These are phyloP conservation scores for Lepraria neglecta DNA, from an alignment of 495 filamentous ascomycete species.

Conservation along the genomic window DNA sequence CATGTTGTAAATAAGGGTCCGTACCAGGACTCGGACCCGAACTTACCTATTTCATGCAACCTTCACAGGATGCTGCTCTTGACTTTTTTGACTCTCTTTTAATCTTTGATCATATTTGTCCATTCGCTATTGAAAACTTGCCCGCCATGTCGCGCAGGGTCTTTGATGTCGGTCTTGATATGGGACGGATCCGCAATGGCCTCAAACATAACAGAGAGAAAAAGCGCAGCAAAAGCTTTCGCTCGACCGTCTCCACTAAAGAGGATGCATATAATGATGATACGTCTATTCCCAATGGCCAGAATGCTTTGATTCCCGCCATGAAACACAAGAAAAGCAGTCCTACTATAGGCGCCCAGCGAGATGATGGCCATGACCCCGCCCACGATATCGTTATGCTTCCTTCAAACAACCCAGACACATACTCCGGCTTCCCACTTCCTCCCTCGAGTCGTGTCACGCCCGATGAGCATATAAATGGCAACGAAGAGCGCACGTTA, in stretches of 20 bases:
- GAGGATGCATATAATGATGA: conserved; percentile 4
- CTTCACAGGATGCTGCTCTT: conserved; percentile 27
- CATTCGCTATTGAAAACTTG: conserved; percentile 21
- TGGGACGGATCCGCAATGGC: conserved; percentile 25
- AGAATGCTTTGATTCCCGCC: conserved; percentile 19
- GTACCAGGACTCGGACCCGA: neutral
- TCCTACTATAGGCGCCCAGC: conserved; percentile 9
- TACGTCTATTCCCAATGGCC: conserved; percentile 10
- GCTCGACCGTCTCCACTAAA: conserved; percentile 10
- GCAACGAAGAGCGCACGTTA: conserved; percentile 8
- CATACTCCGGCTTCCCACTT: conserved; percentile 1
- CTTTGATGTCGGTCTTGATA: conserved; percentile 30
- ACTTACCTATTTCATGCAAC: conserved; percentile 20
- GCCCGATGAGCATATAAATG: conserved; percentile 6
- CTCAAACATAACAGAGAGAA: conserved; percentile 22
- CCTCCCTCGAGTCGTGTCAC: conserved; percentile 11
- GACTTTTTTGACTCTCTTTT: conserved; percentile 27
- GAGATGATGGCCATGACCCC: neutral
- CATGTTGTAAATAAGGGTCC: conserved; percentile 2
- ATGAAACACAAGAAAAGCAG: conserved; percentile 23
- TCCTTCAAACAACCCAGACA: conserved; percentile 12
- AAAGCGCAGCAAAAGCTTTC: conserved; percentile 22
- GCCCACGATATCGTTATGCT: conserved; percentile 15
- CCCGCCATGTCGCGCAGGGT: conserved; percentile 29
- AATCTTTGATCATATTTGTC: conserved; percentile 28